Percentiles rank a stretch among this genome's conserved stretches.
Conservation (phyloP, 2,329 filamentous ascomycete genomes). For the Colletotrichum somersetense region DNA sequence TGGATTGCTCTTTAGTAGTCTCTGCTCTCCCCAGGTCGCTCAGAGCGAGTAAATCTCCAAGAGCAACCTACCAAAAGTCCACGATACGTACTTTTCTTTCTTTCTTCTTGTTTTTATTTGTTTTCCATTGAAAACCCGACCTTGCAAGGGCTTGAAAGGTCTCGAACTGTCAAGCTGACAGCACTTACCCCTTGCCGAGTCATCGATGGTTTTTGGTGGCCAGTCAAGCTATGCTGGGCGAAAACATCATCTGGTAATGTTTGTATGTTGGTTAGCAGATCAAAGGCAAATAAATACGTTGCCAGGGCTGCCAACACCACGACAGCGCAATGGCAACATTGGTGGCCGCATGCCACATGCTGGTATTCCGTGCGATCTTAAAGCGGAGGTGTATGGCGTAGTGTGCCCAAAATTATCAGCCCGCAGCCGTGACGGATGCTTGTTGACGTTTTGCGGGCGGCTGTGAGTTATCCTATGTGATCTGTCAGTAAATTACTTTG, state of each 20-base stretch:
- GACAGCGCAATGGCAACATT: background rate
- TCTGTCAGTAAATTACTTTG: constrained; percentile 50
- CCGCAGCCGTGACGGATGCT: constrained; percentile 56
- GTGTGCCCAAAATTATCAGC: constrained; percentile 45
- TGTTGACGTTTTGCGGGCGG: constrained; percentile 57
- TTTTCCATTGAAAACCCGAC: background rate
- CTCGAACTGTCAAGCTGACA: constrained; percentile 1
- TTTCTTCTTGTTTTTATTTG: constrained; percentile 3
- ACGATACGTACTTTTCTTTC: constrained; percentile 27
- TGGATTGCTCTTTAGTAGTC: constrained; percentile 39
- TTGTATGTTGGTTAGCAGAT: constrained; percentile 28
- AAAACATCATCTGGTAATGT: constrained; percentile 5
- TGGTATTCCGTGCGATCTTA: background rate
- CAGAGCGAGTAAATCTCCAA: constrained; percentile 8
- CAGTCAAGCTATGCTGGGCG: background rate
- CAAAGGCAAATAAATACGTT: constrained; percentile 2
- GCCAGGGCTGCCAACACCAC: constrained; percentile 10
- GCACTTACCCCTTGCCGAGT: background rate
- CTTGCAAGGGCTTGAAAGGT: background rate
- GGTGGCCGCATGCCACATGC: background rate
- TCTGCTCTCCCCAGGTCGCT: constrained; percentile 26
- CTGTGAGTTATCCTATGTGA: constrained; percentile 52
- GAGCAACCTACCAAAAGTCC: constrained; percentile 32
- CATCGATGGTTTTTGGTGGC: constrained; percentile 2
- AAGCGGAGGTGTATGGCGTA: background rate